phyloP scores from a whole-genome alignment of 495 filamentous ascomycete genomes.

The Aspergillus sparsus region DNA sequence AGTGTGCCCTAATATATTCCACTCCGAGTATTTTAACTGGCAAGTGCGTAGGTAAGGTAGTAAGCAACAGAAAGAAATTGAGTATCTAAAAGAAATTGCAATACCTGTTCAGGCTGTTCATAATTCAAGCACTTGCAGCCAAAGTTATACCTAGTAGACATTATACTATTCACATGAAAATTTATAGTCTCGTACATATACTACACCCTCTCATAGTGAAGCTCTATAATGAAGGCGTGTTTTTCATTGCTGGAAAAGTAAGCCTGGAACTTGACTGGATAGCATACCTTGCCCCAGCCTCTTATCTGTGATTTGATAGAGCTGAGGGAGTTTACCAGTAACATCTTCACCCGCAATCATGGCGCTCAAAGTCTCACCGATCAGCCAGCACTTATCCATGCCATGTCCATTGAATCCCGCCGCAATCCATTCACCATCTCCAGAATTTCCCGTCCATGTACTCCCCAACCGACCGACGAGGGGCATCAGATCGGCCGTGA shows the following conservation, averaged over 20 bases:
- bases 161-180: no score
- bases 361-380: slow-evolving; percentile 2
- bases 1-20: no score
- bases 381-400: slow-evolving; percentile 6
- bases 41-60: no score
- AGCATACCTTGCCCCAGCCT: neutral
- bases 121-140: no score
- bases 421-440: slow-evolving; percentile 2
- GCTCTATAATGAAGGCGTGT: no score
- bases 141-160: no score
- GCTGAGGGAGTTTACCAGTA: neutral
- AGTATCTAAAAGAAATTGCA: no score
- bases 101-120: no score
- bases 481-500: slow-evolving; percentile 4
- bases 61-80: no score
- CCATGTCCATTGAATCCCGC: slow-evolving; percentile 6
- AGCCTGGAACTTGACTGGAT: neutral
- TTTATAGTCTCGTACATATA: no score
- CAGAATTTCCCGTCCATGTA: neutral
- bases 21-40: no score
- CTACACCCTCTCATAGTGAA: no score
- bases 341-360: slow-evolving; percentile 3
- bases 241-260: neutral
- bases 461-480: neutral
- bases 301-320: neutral